These are phyloP conservation scores for Didymella lethalis DNA, from an alignment of 2,329 filamentous ascomycete genomes.

Conservation along the genomic window DNA sequence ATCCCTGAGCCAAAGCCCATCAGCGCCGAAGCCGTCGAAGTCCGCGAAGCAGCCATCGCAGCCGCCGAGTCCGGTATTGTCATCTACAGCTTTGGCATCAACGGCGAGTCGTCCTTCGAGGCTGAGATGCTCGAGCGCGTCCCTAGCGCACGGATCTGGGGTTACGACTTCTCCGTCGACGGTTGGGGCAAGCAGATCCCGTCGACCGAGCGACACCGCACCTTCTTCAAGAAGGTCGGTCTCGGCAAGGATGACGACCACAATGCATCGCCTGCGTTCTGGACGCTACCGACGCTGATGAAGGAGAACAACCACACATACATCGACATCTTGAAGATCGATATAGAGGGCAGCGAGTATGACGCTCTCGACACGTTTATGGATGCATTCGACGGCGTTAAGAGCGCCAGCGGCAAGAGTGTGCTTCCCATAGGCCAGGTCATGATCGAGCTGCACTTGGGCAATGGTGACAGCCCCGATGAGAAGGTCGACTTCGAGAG, in stretches of 20 bases:
- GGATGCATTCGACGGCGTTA: conserved; percentile 37
- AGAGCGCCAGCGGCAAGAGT: conserved; percentile 28
- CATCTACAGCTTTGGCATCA: conserved; percentile 47
- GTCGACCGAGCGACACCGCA: conserved; percentile 28
- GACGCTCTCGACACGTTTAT: conserved; percentile 42
- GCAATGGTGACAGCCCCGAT: conserved; percentile 27
- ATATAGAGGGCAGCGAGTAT: conserved; percentile 46
- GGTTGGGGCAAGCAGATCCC: conserved; percentile 44
- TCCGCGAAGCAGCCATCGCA: conserved; percentile 23
- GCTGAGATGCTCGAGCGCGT: conserved; percentile 46
- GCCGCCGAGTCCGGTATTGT: conserved; percentile 35
- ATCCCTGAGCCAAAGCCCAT: conserved; percentile 30
- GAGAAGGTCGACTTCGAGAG: conserved; percentile 37
- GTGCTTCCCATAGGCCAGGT: conserved; percentile 45
- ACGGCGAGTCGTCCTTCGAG: conserved; percentile 46
- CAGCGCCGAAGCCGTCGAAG: conserved; percentile 21
- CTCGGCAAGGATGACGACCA: conserved; percentile 40
- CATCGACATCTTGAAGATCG: conserved; percentile 47
- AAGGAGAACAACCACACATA: conserved; percentile 45
- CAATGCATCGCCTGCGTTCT: conserved; percentile 35
- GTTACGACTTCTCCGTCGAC: conserved; percentile 45
- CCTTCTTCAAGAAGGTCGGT: conserved; percentile 43
- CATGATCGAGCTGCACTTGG: conserved; percentile 46
- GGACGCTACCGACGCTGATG: conserved; percentile 41
- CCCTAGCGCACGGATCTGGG: conserved; percentile 44